These are phyloP conservation scores for Phoenix roebelenii DNA, from an alignment of 176 grass and related monocot genomes.

Conservation along the genomic window DNA sequence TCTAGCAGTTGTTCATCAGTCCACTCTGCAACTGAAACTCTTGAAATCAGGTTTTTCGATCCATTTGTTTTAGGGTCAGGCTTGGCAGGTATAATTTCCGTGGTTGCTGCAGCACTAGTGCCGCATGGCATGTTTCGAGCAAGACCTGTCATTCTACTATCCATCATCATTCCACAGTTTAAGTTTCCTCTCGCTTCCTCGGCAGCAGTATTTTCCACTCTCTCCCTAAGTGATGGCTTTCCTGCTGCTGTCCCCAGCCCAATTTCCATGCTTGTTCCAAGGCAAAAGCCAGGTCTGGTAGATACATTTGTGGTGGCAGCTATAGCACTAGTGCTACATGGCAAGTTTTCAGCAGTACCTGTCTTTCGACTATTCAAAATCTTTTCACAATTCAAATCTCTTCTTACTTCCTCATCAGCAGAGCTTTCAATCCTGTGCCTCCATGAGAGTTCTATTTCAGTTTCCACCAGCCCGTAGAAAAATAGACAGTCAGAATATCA, in stretches of 20 bases:
- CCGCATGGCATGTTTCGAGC: neutral
- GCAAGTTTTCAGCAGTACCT: neutral
- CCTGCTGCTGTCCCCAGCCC: neutral
- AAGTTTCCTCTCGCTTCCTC: neutral
- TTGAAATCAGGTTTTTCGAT: constrained; percentile 1
- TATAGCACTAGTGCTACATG: neutral
- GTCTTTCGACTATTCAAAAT: neutral
- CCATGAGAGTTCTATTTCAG: neutral
- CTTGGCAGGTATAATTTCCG: neutral
- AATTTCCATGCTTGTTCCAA: neutral
- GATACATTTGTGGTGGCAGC: neutral
- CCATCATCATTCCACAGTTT: neutral
- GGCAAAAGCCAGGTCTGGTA: neutral
- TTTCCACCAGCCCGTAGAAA: neutral
- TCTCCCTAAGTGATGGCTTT: too few species aligned
- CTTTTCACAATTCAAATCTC: neutral
- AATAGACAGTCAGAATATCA: neutral
- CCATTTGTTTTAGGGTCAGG: neutral
- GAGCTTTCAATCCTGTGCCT: neutral
- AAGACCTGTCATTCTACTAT: neutral
- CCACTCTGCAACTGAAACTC: constrained; percentile 21
- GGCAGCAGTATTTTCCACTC: neutral
- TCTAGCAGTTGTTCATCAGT: constrained; percentile 19
- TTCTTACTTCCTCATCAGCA: constrained; percentile 6
- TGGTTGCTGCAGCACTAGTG: neutral